A percentile compares a stretch with the other conserved stretches of the same genome.
Conservation (phyloP, 139 green algal genomes). For the Klebsormidium nitens region DNA sequence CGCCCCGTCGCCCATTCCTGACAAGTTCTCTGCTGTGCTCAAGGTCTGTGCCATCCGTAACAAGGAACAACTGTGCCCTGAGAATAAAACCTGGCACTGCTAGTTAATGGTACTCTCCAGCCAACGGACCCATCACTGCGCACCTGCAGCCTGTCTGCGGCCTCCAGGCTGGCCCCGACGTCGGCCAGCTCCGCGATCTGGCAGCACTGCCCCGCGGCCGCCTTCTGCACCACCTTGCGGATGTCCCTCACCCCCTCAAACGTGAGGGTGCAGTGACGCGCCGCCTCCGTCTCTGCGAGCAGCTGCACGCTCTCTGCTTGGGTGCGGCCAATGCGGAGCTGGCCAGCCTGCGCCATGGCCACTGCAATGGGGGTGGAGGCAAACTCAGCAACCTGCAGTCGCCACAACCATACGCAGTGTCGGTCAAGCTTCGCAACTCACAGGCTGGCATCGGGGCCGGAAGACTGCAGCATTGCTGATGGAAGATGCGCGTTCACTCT, state of each 20-base stretch:
- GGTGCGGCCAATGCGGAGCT: conserved; percentile 7
- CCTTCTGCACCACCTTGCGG: neutral
- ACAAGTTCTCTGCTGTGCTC: too few species aligned
- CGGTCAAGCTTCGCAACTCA: too few species aligned
- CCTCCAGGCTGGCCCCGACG: neutral
- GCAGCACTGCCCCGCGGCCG: neutral
- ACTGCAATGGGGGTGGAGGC: conserved; percentile 18
- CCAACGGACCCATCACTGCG: neutral
- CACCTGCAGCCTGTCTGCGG: neutral
- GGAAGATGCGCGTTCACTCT: too few species aligned
- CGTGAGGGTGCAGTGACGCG: neutral
- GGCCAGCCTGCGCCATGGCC: neutral
- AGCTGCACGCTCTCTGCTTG: conserved; percentile 13
- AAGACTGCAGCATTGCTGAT: too few species aligned
- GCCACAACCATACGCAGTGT: too few species aligned
- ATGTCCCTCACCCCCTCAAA: conserved; percentile 14
- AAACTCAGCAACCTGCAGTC: conserved; percentile 28
- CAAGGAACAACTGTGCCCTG: too few species aligned
- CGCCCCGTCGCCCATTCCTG: neutral
- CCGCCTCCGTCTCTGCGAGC: conserved; percentile 8
- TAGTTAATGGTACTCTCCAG: too few species aligned
- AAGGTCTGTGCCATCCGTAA: too few species aligned
- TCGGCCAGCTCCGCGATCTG: neutral
- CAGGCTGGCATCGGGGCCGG: too few species aligned
- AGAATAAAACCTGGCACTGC: too few species aligned